A percentile compares a stretch with the other conserved stretches of the same genome.
phyloP scores from a whole-genome alignment of 2,329 filamentous ascomycete species.

The Fusarium kyushuense region DNA sequence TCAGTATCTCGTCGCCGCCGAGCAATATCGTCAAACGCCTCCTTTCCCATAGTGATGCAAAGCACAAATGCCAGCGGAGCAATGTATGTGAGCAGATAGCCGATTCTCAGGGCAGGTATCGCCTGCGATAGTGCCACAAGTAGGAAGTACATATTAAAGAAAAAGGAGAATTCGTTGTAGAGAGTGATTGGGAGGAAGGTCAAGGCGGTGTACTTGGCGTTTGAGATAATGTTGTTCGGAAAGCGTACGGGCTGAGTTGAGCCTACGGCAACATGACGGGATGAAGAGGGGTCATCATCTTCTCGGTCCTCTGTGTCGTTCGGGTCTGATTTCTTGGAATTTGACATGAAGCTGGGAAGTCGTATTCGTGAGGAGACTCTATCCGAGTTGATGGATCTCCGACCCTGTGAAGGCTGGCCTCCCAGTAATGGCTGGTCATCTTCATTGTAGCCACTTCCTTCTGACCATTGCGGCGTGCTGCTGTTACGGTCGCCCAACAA shows the following conservation, averaged over 20 bases:
- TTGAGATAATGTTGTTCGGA: constrained; percentile 91
- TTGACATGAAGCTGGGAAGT: constrained; percentile 75
- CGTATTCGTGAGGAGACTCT: constrained; percentile 64
- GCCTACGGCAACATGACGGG: constrained; percentile 81
- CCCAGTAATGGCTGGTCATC: constrained; percentile 78
- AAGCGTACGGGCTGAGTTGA: constrained; percentile 79
- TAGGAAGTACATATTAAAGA: constrained; percentile 99
- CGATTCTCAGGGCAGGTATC: constrained; percentile 89
- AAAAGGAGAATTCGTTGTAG: constrained; percentile 99
- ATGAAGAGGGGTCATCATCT: constrained; percentile 74
- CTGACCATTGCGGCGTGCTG: constrained; percentile 67
- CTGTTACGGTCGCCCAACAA: constrained; percentile 74
- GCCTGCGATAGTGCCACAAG: constrained; percentile 94
- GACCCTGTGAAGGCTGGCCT: constrained; percentile 48
- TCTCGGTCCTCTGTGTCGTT: constrained; percentile 63
- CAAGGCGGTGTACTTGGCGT: constrained; percentile 96
- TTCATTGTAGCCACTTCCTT: constrained; percentile 73
- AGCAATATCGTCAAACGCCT: constrained; percentile 93
- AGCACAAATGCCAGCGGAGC: constrained; percentile 93
- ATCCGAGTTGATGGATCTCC: constrained; percentile 48
- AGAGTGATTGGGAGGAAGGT: constrained; percentile 94
- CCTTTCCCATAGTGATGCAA: constrained; percentile 91
- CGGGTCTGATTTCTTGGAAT: constrained; percentile 50
- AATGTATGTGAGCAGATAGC: constrained; percentile 94
- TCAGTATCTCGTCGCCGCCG: constrained; percentile 88